Percentiles rank a stretch among this genome's conserved stretches.
Conservation (phyloP, 495 filamentous ascomycete species). For the Cercophora sp. region DNA sequence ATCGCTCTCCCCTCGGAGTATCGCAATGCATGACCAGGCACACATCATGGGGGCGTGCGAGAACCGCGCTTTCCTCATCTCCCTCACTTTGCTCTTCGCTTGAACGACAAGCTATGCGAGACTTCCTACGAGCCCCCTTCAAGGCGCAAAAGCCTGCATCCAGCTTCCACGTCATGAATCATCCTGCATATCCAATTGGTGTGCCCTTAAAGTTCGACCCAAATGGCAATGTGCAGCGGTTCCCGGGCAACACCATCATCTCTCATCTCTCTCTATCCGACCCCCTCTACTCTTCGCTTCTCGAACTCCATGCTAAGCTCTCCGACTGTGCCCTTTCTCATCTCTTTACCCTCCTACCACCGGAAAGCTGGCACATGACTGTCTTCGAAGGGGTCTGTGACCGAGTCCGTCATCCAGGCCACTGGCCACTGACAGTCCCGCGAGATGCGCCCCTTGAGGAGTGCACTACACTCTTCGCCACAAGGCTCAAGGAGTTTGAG, state of each 20-base stretch:
- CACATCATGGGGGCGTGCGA: no score
- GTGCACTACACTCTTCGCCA: slow-evolving; percentile 12
- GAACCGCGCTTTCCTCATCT: no score
- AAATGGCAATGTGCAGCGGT: slow-evolving; percentile 20
- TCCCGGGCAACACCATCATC: slow-evolving; percentile 27
- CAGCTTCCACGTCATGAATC: not conserved
- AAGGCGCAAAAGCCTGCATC: not conserved
- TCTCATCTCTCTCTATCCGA: slow-evolving; percentile 11
- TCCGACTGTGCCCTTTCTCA: not conserved
- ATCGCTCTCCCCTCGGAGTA: no score
- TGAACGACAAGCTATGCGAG: no score
- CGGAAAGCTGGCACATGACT: slow-evolving; percentile 25
- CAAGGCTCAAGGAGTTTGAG: slow-evolving; percentile 11
- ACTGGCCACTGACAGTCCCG: slow-evolving; percentile 17
- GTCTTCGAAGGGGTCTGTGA: slow-evolving; percentile 26
- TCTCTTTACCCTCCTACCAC: slow-evolving; percentile 19
- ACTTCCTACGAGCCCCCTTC: not conserved
- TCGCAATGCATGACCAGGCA: no score
- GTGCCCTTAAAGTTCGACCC: slow-evolving; percentile 24
- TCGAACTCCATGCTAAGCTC: slow-evolving; percentile 10
- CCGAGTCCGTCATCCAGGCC: slow-evolving; percentile 13
- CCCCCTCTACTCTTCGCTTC: slow-evolving; percentile 14
- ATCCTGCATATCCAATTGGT: slow-evolving; percentile 12
- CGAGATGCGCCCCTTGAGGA: slow-evolving; percentile 10
- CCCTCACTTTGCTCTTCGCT: no score